Evolutionary conservation across 805 yeast species (phyloP), one percentile per base, ranked within the genome.

Genomic region (Yarrowia osloensis): DNA sequence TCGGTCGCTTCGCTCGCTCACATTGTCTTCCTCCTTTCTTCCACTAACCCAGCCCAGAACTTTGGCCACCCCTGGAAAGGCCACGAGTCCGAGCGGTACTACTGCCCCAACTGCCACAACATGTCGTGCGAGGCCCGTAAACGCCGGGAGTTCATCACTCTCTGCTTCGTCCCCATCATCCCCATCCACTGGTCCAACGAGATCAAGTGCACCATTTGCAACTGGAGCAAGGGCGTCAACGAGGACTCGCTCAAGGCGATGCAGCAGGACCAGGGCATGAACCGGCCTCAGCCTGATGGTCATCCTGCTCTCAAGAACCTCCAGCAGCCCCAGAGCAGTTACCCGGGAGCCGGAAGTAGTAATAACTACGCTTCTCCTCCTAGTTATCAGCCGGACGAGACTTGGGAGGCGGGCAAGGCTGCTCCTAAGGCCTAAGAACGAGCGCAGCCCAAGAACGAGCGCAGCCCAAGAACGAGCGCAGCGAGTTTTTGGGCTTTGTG

Each of bases 101-200:
- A 72, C 68, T 74, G 77, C 63, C 76, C 76, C 39, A 67, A 71
- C 65, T 74, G 77, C 68, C 72, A 72, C 54, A 71, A 72, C 66
- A 62, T 21, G 19, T 24, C 71, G 17, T 70, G 71, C 21, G 63
- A 57, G 39, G 73, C 72, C 1, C 67, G 63, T 13, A 74, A 74
- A 66, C 70, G 70, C 50, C 70, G 77, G 13, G 74, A 73, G 65
- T 75, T 75, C 68, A 73, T 75, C 68, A 75, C 77, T 3, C 59
- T 75, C 37, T 75, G 77, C 55, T 75, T 72, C 44, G 70, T 75
- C 1, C 77, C 77, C 6, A 33, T 75, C 19, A 70, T 75, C 17
- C 77, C 77, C 8, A 71, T 74, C n/a, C 65, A 67, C 42, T 74
- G 72, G 72, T 74, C 74, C 26, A 67, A 59, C 47, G 52, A 67